Base-by-base conservation (phyloP, 2,329 filamentous ascomycete genomes). In the Dendrostoma leiphaemia region DNA sequence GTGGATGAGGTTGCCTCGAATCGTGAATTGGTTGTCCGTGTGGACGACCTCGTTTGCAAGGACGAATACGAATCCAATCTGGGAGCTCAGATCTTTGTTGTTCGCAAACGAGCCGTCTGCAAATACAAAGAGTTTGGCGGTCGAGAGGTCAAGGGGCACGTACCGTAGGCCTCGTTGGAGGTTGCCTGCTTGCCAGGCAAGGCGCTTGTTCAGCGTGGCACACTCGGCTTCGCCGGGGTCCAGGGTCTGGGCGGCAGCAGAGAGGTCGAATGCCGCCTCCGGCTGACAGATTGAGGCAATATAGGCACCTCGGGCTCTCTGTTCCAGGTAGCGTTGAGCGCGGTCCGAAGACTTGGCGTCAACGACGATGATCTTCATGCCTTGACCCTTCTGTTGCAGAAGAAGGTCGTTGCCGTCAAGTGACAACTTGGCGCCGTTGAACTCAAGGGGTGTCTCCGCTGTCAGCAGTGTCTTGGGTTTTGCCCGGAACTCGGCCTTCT, bases 31-130 rank as follows among this genome's bases (percentile, higher is more conserved):
- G 4, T 55, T 40, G 4, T 57, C 23, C 12, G 8, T 23, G 6
- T 19, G 21, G 8, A n/a, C 9, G 9, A 57, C 29, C 19, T 38
- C 34, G 41, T 61, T 62, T 6, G 24, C 45, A 19, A 63, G n/a
- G 17, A 59, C 43, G 26, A 62, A 60, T 10, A 55, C 29, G 48
- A 51, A 60, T 34, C 59, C 48, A 29, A 63, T 54, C 28, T 62
- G 32, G 4, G 46, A 61, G 24, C 38, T 59, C 6, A 62, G 43
- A 40, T 62, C 54, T 40, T 54, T 50, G 31, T 61, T 60, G 43
- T 62, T 62, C 15, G 41, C 45, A 49, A 61, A 61, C 1, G 45
- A 61, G 13, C 26, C 29, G 43, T 62, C 32, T n/a, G n/a, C n/a
- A n/a, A n/a, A n/a, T n/a, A n/a, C n/a, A n/a, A n/a, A n/a, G n/a